phyloP scores from a whole-genome alignment of 2,329 filamentous ascomycete species.

The Cladophialophora chaetospira region DNA sequence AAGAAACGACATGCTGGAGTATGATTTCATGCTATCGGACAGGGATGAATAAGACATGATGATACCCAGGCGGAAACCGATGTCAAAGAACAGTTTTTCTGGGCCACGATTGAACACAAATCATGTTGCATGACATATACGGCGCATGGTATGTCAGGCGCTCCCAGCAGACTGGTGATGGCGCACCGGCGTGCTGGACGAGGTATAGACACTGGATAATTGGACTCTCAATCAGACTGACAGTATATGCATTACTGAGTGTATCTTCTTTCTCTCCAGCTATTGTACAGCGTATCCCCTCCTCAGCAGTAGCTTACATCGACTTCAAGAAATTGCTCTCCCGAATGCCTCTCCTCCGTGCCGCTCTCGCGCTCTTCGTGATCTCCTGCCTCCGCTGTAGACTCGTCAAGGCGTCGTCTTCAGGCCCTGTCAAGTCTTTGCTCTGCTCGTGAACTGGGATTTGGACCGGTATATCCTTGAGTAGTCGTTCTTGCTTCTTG shows the following conservation, averaged over 20 bases:
- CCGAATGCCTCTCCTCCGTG: conserved; percentile 49
- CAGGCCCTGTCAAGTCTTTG: conserved; percentile 47
- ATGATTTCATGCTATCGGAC: background rate
- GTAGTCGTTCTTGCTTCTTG: conserved; percentile 49
- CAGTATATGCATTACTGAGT: background rate
- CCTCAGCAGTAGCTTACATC: conserved; percentile 39
- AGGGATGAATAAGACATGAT: background rate
- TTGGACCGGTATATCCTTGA: conserved; percentile 41
- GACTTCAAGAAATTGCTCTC: conserved; percentile 53
- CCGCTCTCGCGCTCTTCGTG: conserved; percentile 47
- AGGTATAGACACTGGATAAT: conserved; percentile 3
- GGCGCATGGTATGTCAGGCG: conserved; percentile 6
- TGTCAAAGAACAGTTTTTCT: conserved; percentile 1
- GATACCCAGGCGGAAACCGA: conserved; percentile 7
- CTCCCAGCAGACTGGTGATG: background rate
- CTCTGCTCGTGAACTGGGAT: conserved; percentile 51
- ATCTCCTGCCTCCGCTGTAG: conserved; percentile 44
- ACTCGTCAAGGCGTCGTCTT: conserved; percentile 41
- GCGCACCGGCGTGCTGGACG: background rate
- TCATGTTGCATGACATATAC: conserved; percentile 4
- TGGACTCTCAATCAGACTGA: background rate
- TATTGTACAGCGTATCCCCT: background rate
- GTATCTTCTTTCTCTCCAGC: background rate
- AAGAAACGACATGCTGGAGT: conserved; percentile 3
- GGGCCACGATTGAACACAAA: background rate